Conservation (phyloP, 1,284 basidiomycete genomes). For the Ceratobasidium sp. region DNA sequence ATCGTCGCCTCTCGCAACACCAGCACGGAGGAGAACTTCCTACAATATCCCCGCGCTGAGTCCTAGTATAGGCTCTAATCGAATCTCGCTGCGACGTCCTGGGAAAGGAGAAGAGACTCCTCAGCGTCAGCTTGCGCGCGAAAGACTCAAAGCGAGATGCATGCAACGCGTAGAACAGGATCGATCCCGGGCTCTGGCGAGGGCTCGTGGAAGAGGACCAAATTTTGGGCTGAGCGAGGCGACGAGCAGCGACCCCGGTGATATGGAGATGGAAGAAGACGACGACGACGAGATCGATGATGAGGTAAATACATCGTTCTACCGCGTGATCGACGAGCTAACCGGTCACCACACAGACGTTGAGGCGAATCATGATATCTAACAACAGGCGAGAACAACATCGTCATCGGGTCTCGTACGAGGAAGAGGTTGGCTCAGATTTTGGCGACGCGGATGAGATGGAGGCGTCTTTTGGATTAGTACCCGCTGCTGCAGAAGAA, state of each 20-base stretch:
- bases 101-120: slow-evolving; percentile 28
- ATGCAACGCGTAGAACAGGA: slow-evolving; percentile 44
- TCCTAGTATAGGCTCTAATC: slow-evolving; percentile 23
- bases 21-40: slow-evolving; percentile 4
- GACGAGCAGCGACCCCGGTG: slow-evolving; percentile 35
- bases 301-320: background rate
- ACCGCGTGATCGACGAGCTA: background rate
- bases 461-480: slow-evolving; percentile 29
- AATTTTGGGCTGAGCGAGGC: slow-evolving; percentile 44
- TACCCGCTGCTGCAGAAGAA: slow-evolving; percentile 8
- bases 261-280: slow-evolving; percentile 40
- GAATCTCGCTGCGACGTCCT: slow-evolving; percentile 20
- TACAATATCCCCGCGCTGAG: slow-evolving; percentile 7
- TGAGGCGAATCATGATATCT: slow-evolving; percentile 41
- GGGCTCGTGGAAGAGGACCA: slow-evolving; percentile 20
- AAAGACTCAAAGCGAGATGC: slow-evolving; percentile 42
- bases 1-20: slow-evolving; percentile 39
- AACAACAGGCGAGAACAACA: slow-evolving; percentile 30
- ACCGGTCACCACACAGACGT: background rate
- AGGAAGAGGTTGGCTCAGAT: slow-evolving; percentile 39
- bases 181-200: slow-evolving; percentile 33
- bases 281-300: slow-evolving; percentile 41
- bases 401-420: slow-evolving; percentile 41
- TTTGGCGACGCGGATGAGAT: slow-evolving; percentile 38
- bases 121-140: slow-evolving; percentile 38